Conservation (phyloP, 2,329 filamentous ascomycete species). For the Penicillium sp. region DNA sequence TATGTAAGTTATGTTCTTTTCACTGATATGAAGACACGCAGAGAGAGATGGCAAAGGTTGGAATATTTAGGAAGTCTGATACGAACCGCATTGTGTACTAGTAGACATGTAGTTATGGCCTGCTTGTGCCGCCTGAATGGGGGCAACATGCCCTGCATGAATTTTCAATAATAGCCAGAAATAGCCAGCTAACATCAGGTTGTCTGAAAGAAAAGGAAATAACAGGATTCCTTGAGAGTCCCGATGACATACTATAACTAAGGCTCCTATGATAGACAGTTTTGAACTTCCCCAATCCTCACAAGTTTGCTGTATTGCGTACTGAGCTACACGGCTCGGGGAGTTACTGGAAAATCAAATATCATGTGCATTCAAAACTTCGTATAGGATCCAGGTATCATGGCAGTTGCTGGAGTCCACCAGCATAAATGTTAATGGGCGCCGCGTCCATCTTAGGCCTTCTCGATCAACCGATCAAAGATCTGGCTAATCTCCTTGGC, state of each 20-base stretch:
- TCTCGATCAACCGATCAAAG: slow-evolving; percentile 62
- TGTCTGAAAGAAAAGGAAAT: background rate
- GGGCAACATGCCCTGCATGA: background rate
- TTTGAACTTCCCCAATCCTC: background rate
- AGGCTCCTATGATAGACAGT: background rate
- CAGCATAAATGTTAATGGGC: background rate
- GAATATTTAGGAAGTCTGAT: background rate
- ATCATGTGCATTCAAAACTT: background rate
- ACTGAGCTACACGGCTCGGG: background rate
- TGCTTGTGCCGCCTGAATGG: background rate
- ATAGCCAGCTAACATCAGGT: background rate
- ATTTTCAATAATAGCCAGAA: background rate
- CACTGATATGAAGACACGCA: background rate
- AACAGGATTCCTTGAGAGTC: background rate
- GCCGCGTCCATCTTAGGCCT: slow-evolving; percentile 34
- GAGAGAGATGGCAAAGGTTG: background rate
- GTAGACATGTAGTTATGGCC: background rate
- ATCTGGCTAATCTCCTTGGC: slow-evolving; percentile 61
- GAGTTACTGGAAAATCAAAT: background rate
- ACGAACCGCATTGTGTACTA: background rate
- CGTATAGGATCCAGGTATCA: background rate
- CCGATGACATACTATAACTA: background rate
- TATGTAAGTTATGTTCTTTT: too few species aligned
- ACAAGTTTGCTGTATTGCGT: background rate
- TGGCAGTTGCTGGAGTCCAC: background rate